Evolutionary conservation across 768 basidiomycete genomes (phyloP).

Genomic region (Leccinum barrowsii): DNA sequence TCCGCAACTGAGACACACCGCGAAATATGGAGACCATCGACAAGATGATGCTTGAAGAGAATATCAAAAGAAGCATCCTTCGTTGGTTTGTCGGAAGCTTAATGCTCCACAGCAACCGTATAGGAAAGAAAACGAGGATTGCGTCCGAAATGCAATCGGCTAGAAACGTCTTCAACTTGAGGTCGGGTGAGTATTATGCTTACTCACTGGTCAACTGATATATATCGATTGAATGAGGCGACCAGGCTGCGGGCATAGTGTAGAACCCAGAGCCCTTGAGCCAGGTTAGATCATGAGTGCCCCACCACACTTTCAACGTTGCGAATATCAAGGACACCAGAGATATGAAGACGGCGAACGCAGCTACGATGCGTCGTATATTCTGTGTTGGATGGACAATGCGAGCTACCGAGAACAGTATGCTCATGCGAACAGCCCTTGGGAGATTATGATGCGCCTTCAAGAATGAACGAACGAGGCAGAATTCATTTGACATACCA

Average conservation of each 20-base stretch:
- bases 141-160: constrained; percentile 22
- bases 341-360: constrained; percentile 7
- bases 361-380: constrained; percentile 8
- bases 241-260: not conserved
- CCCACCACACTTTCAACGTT: constrained; percentile 5
- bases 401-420: constrained; percentile 20
- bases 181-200: not conserved
- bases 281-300: not conserved
- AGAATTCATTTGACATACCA: constrained; percentile 13
- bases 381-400: constrained; percentile 11
- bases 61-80: constrained; percentile 10
- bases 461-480: not conserved
- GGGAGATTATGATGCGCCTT: not conserved
- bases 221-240: constrained; percentile 6
- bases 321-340: constrained; percentile 5
- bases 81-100: constrained; percentile 14
- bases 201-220: constrained; percentile 18
- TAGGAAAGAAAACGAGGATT: constrained; percentile 13
- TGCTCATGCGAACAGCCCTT: constrained; percentile 24
- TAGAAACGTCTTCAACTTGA: constrained; percentile 3
- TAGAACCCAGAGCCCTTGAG: not conserved
- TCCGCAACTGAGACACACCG: constrained; percentile 10
- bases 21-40: constrained; percentile 13
- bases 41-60: constrained; percentile 11
- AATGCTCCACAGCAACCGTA: constrained; percentile 9